Evolutionary conservation across 2,329 filamentous ascomycete species (phyloP).

Genomic region (Aspergillus tanneri): DNA sequence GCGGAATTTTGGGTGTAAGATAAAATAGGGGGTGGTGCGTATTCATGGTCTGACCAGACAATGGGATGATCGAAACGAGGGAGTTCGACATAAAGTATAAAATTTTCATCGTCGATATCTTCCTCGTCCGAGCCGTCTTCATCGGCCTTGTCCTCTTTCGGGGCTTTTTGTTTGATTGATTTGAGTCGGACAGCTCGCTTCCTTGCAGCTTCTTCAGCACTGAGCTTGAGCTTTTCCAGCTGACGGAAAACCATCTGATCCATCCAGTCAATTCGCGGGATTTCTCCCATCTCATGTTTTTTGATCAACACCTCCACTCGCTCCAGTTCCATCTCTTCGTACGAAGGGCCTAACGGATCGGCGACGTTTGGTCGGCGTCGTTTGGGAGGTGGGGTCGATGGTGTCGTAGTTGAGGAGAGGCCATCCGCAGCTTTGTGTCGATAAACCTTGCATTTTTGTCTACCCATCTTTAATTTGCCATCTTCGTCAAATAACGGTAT

Average conservation of each 20-base stretch:
- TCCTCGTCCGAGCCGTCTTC: slow-evolving; percentile 40
- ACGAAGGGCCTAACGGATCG: slow-evolving; percentile 51
- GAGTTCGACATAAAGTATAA: slow-evolving; percentile 84
- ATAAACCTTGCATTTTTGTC: slow-evolving; percentile 87
- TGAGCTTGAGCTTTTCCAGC: slow-evolving; percentile 72
- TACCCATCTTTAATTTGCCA: slow-evolving; percentile 84
- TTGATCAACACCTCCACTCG: slow-evolving; percentile 88
- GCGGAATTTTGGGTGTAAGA: slow-evolving; percentile 64
- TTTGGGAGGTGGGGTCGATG: slow-evolving; percentile 62
- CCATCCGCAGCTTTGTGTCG: slow-evolving; percentile 82
- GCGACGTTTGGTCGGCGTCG: slow-evolving; percentile 52
- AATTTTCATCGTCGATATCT: slow-evolving; percentile 60
- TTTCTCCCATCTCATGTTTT: slow-evolving; percentile 97
- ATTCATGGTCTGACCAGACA: slow-evolving; percentile 92
- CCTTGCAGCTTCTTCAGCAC: slow-evolving; percentile 63
- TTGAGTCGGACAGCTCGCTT: slow-evolving; percentile 50
- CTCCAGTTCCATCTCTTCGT: slow-evolving; percentile 81
- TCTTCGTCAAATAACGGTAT: slow-evolving; percentile 89
- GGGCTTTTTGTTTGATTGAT: slow-evolving; percentile 29
- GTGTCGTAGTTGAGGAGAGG: slow-evolving; percentile 74
- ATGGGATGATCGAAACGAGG: slow-evolving; percentile 94
- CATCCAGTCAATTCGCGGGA: slow-evolving; percentile 89
- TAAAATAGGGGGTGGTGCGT: slow-evolving; percentile 79
- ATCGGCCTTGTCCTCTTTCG: slow-evolving; percentile 41
- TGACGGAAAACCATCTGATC: slow-evolving; percentile 91